Conservation (phyloP, 208 protist species). For the Wallacemonas rigidus region DNA sequence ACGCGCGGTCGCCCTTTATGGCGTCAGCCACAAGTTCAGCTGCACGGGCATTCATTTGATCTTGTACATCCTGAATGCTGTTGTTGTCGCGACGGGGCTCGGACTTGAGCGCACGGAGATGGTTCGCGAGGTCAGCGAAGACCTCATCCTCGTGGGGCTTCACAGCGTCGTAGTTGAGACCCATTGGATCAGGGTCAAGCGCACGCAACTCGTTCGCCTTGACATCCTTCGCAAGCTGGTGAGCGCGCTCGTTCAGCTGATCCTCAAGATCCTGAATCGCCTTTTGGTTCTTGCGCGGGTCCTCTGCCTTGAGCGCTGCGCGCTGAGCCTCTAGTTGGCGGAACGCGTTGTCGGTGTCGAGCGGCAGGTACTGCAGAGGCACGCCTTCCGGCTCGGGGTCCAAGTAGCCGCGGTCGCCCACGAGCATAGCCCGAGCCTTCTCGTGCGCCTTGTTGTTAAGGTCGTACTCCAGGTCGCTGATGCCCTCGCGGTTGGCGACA, state of each 20-base stretch:
- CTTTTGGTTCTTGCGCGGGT: constrained; percentile 47
- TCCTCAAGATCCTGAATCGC: constrained; percentile 67
- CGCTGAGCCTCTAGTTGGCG: constrained; percentile 64
- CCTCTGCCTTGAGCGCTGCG: constrained; percentile 57
- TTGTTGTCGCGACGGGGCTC: constrained; percentile 37
- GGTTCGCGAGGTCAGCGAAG: constrained; percentile 37
- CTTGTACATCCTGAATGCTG: constrained; percentile 31
- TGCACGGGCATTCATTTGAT: constrained; percentile 20
- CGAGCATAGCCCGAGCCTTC: constrained; percentile 51
- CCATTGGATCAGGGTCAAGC: constrained; percentile 59
- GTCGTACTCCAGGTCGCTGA: constrained; percentile 67
- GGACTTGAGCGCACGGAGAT: constrained; percentile 28
- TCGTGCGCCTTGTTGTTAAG: constrained; percentile 66
- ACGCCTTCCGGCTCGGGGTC: constrained; percentile 56
- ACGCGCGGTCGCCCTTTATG: constrained; percentile 45
- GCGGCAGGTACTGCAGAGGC: constrained; percentile 25
- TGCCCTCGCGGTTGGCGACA: constrained; percentile 55
- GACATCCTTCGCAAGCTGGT: constrained; percentile 63
- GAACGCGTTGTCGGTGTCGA: constrained; percentile 35
- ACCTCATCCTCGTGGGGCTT: constrained; percentile 53
- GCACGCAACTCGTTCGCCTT: constrained; percentile 66
- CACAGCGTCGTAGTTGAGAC: constrained; percentile 52
- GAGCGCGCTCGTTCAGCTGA: constrained; percentile 61
- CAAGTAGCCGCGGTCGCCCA: constrained; percentile 70
- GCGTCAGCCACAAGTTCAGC: constrained; percentile 26